phyloP scores from a whole-genome alignment of 129 eudicot genomes.

The Pulicaria dysenterica region DNA sequence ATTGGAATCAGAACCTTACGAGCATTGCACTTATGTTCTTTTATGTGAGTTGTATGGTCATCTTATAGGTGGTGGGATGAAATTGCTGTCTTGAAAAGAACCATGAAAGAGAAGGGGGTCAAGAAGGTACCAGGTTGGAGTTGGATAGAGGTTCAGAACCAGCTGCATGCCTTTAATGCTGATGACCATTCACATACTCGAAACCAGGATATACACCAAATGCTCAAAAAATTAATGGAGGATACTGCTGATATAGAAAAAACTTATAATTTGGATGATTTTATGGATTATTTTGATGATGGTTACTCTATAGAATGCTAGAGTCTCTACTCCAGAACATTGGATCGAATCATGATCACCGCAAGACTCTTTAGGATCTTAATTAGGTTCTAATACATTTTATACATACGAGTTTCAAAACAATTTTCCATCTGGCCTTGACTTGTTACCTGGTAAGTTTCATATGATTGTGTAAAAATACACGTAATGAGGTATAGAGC shows the following conservation, averaged over 20 bases:
- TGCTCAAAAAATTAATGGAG: constrained; percentile 35
- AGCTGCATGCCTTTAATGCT: constrained; percentile 77
- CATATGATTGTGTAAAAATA: not conserved
- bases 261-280: not conserved
- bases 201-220: constrained; percentile 45
- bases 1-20: constrained; percentile 71
- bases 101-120: constrained; percentile 85
- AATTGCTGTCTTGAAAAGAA: constrained; percentile 58
- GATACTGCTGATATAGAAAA: constrained; percentile 38
- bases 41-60: constrained; percentile 83
- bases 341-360: constrained; percentile 13
- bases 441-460: not conserved
- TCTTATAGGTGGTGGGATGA: constrained; percentile 69
- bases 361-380: constrained; percentile 24
- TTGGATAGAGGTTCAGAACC: constrained; percentile 74
- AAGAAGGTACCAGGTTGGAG: constrained; percentile 96
- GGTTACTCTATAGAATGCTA: constrained; percentile 6
- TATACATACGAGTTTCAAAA: no score
- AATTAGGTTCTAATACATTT: constrained; percentile 1
- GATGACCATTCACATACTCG: constrained; percentile 59
- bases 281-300: constrained; percentile 15
- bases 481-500: not conserved
- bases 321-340: not conserved
- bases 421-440: no score
- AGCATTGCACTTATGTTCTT: constrained; percentile 84